These are phyloP conservation scores for Trematosphaeria pertusa DNA, from an alignment of 2,329 filamentous ascomycete genomes.

Conservation along the genomic window DNA sequence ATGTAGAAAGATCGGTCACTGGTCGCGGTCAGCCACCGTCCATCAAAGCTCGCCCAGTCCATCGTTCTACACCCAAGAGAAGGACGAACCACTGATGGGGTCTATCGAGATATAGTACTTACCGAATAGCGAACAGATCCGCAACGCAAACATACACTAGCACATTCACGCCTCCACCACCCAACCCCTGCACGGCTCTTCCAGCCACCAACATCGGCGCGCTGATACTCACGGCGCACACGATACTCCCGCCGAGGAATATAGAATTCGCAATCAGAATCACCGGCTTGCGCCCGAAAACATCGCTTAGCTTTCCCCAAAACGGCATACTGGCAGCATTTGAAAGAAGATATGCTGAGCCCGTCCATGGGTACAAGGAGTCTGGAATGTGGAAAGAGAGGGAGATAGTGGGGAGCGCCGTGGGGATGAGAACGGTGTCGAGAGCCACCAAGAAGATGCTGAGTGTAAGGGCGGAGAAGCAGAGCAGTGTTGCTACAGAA, in stretches of 20 bases:
- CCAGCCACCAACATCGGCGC: constrained; percentile 63
- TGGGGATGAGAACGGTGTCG: constrained; percentile 67
- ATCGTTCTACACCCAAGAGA: too few relatives aligned
- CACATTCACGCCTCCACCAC: constrained; percentile 60
- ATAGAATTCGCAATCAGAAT: constrained; percentile 46
- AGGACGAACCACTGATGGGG: background rate
- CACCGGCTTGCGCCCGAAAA: constrained; percentile 47
- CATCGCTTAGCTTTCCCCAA: constrained; percentile 51
- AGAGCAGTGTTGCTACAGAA: constrained; percentile 25
- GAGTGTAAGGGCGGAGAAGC: constrained; percentile 40
- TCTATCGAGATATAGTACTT: constrained; percentile 7
- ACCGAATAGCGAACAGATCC: constrained; percentile 59
- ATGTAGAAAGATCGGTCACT: constrained; percentile 58
- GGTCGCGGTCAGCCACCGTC: constrained; percentile 24
- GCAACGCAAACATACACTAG: constrained; percentile 62
- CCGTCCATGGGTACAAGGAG: constrained; percentile 79
- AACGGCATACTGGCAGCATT: constrained; percentile 49
- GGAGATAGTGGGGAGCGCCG: constrained; percentile 70
- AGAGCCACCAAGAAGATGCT: constrained; percentile 53
- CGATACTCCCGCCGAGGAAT: constrained; percentile 58
- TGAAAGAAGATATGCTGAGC: constrained; percentile 52
- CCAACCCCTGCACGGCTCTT: constrained; percentile 61
- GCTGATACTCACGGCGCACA: constrained; percentile 56
- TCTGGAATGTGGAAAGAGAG: constrained; percentile 67
- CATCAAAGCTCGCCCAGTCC: too few relatives aligned